Conservation (phyloP, 768 basidiomycete genomes). For the Multifurca ochricompacta region DNA sequence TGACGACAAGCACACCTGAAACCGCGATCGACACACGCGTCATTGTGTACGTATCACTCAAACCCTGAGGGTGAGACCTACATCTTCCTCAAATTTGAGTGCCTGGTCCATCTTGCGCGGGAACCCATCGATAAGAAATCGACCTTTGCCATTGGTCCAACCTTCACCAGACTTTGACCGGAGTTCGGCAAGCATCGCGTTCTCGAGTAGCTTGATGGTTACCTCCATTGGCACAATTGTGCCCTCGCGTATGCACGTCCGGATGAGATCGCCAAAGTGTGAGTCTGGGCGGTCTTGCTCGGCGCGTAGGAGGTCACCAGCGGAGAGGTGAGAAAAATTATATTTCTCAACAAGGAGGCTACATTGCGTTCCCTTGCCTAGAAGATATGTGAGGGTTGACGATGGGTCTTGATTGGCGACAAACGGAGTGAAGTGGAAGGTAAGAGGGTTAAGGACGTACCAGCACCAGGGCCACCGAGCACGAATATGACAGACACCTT, state of each 20-base stretch:
- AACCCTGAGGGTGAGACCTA: slow-evolving; percentile 29
- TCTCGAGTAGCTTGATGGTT: slow-evolving; percentile 90
- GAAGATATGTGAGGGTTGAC: background rate
- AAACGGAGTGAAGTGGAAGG: background rate
- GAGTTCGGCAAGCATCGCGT: slow-evolving; percentile 72
- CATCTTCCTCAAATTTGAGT: slow-evolving; percentile 78
- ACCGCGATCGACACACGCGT: background rate
- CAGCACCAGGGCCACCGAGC: slow-evolving; percentile 94
- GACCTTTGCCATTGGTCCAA: slow-evolving; percentile 66
- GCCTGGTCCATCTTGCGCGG: slow-evolving; percentile 99
- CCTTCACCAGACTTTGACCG: slow-evolving; percentile 38
- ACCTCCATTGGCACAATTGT: slow-evolving; percentile 95
- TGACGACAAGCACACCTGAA: slow-evolving; percentile 71
- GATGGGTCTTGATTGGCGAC: background rate
- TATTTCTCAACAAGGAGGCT: slow-evolving; percentile 74
- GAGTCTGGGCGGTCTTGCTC: slow-evolving; percentile 88
- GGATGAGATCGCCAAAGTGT: slow-evolving; percentile 76
- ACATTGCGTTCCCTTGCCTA: slow-evolving; percentile 97
- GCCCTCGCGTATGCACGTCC: slow-evolving; percentile 82
- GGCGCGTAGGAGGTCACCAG: slow-evolving; percentile 94
- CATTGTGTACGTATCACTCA: background rate
- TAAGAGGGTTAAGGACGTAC: slow-evolving; percentile 33
- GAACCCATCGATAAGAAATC: slow-evolving; percentile 96
- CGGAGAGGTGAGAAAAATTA: slow-evolving; percentile 89
- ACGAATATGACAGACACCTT: slow-evolving; percentile 91